Evolutionary conservation across 768 basidiomycete species (phyloP).

Genomic region (Suillus placidus): DNA sequence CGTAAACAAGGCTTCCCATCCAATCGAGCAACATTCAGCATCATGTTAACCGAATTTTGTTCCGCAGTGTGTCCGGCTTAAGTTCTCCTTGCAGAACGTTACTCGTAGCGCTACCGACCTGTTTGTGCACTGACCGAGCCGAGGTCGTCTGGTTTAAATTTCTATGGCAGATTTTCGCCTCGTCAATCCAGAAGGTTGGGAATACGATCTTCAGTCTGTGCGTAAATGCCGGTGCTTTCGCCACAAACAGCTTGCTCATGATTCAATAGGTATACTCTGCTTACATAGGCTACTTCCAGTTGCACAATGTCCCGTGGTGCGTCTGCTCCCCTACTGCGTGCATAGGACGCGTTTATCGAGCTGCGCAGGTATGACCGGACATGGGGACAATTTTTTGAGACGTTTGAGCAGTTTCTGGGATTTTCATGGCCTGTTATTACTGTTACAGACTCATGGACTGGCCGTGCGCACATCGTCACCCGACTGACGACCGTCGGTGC

Average conservation of each 20-base stretch:
- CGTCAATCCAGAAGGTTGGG: slow-evolving; percentile 78
- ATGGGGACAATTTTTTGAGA: slow-evolving; percentile 78
- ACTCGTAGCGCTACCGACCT: neutral
- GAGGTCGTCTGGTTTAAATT: neutral
- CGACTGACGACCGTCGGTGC: slow-evolving; percentile 68
- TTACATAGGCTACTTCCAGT: slow-evolving; percentile 79
- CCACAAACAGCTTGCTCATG: neutral
- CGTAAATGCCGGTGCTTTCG: slow-evolving; percentile 27
- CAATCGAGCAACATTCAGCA: neutral
- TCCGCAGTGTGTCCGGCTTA: neutral
- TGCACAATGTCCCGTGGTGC: slow-evolving; percentile 69
- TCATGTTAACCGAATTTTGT: slow-evolving; percentile 2
- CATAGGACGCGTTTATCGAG: neutral
- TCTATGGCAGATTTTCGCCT: slow-evolving; percentile 69
- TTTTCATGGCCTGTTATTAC: slow-evolving; percentile 86
- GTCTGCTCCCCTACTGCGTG: slow-evolving; percentile 11
- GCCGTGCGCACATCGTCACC: slow-evolving; percentile 80
- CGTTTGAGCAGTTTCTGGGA: slow-evolving; percentile 76
- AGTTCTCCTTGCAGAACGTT: neutral
- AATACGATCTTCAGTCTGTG: slow-evolving; percentile 79
- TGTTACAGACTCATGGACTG: slow-evolving; percentile 72
- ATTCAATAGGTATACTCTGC: slow-evolving; percentile 60
- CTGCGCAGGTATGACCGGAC: slow-evolving; percentile 69
- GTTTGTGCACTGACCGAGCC: neutral
- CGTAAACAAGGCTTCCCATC: neutral